These are phyloP conservation scores for Leptographium wingfieldii DNA, from an alignment of 2,329 filamentous ascomycete genomes.

Conservation along the genomic window DNA sequence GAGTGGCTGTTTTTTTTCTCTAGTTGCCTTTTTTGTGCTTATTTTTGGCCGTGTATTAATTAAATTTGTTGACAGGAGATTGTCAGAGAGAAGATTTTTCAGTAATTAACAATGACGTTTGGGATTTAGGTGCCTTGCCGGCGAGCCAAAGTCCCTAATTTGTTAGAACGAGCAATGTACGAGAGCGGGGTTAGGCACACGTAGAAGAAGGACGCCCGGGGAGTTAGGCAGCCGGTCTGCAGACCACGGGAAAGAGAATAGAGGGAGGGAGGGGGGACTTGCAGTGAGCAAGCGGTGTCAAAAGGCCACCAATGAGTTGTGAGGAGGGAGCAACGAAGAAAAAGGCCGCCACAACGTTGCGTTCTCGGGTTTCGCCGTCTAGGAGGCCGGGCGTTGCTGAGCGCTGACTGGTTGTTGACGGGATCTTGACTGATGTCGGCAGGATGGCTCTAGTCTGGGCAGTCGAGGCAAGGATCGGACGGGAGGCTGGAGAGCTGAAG, in stretches of 20 bases:
- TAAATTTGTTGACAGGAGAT: conserved; percentile 6
- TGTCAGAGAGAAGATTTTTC: conserved; percentile 7
- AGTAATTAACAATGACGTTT: conserved; percentile 12
- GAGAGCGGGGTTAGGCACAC: conserved; percentile 10
- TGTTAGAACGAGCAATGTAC: conserved; percentile 2
- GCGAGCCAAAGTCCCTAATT: conserved; percentile 3
- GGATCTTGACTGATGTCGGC: too few relatives aligned
- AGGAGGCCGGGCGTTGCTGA: too few relatives aligned
- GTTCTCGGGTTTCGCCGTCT: too few relatives aligned
- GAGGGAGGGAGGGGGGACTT: too few relatives aligned
- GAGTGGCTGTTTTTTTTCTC: conserved; percentile 7
- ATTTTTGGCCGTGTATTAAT: neutral
- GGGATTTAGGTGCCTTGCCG: conserved; percentile 2
- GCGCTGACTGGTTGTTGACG: too few relatives aligned
- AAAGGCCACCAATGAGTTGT: too few relatives aligned
- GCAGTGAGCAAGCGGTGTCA: neutral
- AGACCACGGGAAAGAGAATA: neutral
- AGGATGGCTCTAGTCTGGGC: too few relatives aligned
- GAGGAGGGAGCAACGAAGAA: neutral
- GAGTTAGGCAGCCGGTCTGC: neutral
- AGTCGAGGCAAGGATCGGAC: too few relatives aligned
- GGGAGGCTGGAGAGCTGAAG: too few relatives aligned
- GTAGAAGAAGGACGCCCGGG: neutral
- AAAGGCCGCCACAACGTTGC: neutral
- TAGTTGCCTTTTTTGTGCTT: conserved; percentile 1